Percentiles rank a stretch among this genome's conserved stretches.
phyloP scores from a whole-genome alignment of 1,284 basidiomycete species.

The Cryptococcus maquisensis region DNA sequence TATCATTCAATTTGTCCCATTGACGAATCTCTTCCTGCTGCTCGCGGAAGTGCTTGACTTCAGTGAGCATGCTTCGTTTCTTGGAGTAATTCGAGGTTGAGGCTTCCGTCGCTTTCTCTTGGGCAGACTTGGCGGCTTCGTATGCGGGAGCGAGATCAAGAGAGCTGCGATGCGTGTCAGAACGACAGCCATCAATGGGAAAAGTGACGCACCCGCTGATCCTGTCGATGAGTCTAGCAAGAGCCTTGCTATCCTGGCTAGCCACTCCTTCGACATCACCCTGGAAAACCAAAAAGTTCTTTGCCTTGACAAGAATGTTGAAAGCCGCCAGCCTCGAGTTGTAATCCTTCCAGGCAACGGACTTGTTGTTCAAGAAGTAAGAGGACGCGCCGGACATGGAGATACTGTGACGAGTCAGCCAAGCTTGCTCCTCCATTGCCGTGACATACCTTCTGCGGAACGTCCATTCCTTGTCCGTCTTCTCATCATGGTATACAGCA shows the following conservation, averaged over 20 bases:
- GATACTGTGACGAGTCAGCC: slow-evolving; percentile 58
- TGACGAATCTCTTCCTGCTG: slow-evolving; percentile 90
- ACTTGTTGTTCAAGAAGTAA: slow-evolving; percentile 74
- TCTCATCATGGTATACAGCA: slow-evolving; percentile 77
- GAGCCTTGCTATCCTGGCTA: slow-evolving; percentile 85
- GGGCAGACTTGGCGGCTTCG: slow-evolving; percentile 78
- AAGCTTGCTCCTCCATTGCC: not conserved
- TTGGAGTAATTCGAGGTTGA: slow-evolving; percentile 93
- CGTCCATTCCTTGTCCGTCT: slow-evolving; percentile 69
- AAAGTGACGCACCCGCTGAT: slow-evolving; percentile 66
- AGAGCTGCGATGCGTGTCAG: slow-evolving; percentile 50
- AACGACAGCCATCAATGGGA: not conserved
- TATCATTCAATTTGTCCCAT: slow-evolving; percentile 72
- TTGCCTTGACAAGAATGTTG: slow-evolving; percentile 97
- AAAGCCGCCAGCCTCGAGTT: slow-evolving; percentile 77
- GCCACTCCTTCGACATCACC: slow-evolving; percentile 98
- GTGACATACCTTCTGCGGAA: slow-evolving; percentile 81
- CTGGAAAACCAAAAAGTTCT: slow-evolving; percentile 99
- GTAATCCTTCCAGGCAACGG: slow-evolving; percentile 78
- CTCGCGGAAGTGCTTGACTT: slow-evolving; percentile 96
- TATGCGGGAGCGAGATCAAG: slow-evolving; percentile 85
- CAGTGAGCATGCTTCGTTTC: slow-evolving; percentile 84
- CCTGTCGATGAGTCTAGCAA: slow-evolving; percentile 88
- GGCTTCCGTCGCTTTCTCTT: slow-evolving; percentile 86
- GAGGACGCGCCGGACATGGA: slow-evolving; percentile 79